Evolutionary conservation across 1,284 basidiomycete genomes (phyloP), one percentile per base, ranked within the genome.

Genomic region (Ganoderma lingzhi): DNA sequence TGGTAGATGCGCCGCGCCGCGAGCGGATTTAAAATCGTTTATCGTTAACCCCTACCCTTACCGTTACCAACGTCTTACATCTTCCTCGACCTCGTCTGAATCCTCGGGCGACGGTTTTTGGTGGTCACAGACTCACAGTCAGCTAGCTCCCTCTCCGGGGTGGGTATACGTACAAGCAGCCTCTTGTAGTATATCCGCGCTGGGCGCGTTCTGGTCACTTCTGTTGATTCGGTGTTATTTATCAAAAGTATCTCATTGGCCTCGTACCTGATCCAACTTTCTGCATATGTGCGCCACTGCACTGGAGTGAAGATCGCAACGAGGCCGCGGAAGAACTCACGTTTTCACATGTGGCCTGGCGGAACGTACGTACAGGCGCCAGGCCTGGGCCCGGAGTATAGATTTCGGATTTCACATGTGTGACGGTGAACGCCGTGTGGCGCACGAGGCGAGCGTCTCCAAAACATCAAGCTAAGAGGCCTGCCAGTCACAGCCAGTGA

Each of bases 151-250:
- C 64, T 64, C 68, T 65, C 68, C 64, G 42, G 70, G 66, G 59
- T 66, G 65, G 76, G 73, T 76, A 76, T 77, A 76, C 70, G 70
- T 73, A 75, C 70, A 69, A 64, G 70, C 64, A 73, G 17, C 61
- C 35, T 35, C 35, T 67, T 71, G 66, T 70, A 67, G 73, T 74
- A 76, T 76, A 74, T 72, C 74, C 70, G 76, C 76, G 76, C 76
- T 74, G 75, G 69, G 73, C 76, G 75, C 74, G 64, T 37, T 61
- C 48, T 53, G 23, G 48, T 63, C 35, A 35, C 63, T 59, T 42
- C 69, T 55, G 51, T 58, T 64, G 66, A 66, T 41, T 68, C 67
- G 56, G 66, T 70, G 67, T 66, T 71, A 71, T 71, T 71, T 71
- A 71, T 71, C 64, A 44, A 64, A 67, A 65, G 63, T 60, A 65